Base-by-base conservation (phyloP, 805 yeast genomes). In the Sugiyamaella smithiae region DNA sequence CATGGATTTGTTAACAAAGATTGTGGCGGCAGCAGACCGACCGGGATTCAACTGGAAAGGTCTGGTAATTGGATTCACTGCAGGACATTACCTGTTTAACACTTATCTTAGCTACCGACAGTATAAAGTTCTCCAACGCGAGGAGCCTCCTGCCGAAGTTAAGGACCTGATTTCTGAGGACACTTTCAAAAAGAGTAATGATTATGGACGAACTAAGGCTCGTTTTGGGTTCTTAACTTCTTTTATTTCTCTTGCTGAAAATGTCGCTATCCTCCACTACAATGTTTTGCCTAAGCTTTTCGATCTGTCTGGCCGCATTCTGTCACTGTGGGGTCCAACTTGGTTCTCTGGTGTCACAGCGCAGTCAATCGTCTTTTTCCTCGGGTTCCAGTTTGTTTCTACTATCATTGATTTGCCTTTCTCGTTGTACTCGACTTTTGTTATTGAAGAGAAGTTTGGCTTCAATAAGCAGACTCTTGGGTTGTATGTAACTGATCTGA, bases 401-500 rank as follows among this genome's bases (percentile, higher is more conserved):
- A 71, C 82, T 2, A 44, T 88, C 2, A 50, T 81, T 25, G 72
- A 78, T 2, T 64, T 46, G 28, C 50, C 50, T 2, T 62, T 82
- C 19, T 73, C 82, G 7, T 82, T 85, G 65, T 90, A 89, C 68
- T 72, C 77, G 50, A 84, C 85, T 59, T 93, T 93, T 70, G 90
- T 89, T 12, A 74, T 93, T 57, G 99, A 93, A 69, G 96, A 91
- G 65, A 80, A 80, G 67, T 91, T 76, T 61, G 99, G 99, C 1
- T 93, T 93, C 72, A 93, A 93, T 72, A 93, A 93, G 68, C 75
- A 80, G 57, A 91, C 97, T 2, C 52, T 75, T 14, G 69, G 72
- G 44, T 71, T 88, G 44, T 93, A 95, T 86, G 48, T 86, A 22
- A 63, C 77, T 22, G 99, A 93, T 66, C 70, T 73, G 53, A 40